phyloP scores from a whole-genome alignment of 208 protist species.

The Acanthamoeba triangularis region DNA sequence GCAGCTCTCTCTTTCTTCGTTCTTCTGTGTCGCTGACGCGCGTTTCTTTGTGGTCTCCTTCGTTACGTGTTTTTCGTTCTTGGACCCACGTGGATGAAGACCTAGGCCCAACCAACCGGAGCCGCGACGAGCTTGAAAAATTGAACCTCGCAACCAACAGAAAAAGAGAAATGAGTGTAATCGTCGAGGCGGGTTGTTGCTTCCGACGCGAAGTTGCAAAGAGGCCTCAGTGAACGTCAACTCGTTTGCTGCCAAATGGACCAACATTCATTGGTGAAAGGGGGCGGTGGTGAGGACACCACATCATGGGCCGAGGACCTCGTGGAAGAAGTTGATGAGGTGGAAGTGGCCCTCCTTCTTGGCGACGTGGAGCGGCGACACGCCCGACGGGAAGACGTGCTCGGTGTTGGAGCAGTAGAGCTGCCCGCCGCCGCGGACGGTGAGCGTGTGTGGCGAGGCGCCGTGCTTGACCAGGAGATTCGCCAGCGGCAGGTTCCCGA shows the following conservation, averaged over 20 bases:
- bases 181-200: no score
- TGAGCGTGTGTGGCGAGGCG: conserved; percentile 5
- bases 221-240: no score
- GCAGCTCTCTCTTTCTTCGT: neutral
- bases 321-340: conserved; percentile 50
- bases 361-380: conserved; percentile 41
- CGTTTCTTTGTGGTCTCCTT: neutral
- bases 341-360: conserved; percentile 58
- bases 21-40: neutral
- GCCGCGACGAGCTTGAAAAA: no score
- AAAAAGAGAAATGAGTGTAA: no score
- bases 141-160: no score
- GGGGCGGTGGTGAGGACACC: neutral
- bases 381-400: conserved; percentile 30
- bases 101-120: no score
- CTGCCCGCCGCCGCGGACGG: conserved; percentile 11
- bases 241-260: no score
- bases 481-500: conserved; percentile 44
- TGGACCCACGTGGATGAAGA: no score
- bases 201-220: no score
- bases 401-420: neutral
- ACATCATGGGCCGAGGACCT: neutral
- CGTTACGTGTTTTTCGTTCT: neutral
- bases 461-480: conserved; percentile 14
- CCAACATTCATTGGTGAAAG: no score